phyloP scores from a whole-genome alignment of 2,329 filamentous ascomycete genomes.

The Grosmannia huntii region DNA sequence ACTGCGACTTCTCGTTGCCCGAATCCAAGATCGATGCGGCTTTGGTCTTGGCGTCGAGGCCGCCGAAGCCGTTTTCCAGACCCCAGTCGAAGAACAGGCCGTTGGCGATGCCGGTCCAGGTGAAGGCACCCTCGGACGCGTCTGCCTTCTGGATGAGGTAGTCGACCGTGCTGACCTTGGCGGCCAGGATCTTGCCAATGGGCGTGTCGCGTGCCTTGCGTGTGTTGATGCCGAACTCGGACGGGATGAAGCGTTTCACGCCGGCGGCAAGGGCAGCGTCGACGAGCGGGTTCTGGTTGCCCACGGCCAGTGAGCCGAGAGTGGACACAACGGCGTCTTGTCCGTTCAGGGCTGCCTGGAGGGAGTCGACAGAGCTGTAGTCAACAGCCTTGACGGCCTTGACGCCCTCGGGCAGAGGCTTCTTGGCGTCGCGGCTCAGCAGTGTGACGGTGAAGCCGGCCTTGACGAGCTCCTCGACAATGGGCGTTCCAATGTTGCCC shows the following conservation, averaged over 20 bases:
- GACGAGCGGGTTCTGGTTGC: constrained; percentile 14
- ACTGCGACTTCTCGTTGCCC: constrained; percentile 15
- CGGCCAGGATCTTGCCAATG: constrained; percentile 16
- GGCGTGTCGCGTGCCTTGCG: constrained; percentile 7
- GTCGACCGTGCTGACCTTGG: constrained; percentile 30
- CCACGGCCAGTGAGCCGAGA: constrained; percentile 28
- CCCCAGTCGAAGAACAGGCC: constrained; percentile 26
- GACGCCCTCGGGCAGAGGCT: constrained; percentile 22
- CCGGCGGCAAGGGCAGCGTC: constrained; percentile 14
- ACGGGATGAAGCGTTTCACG: constrained; percentile 16
- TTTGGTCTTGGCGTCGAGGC: constrained; percentile 28
- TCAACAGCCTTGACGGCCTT: constrained; percentile 29
- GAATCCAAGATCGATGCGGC: constrained; percentile 25
- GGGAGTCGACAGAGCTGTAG: constrained; percentile 25
- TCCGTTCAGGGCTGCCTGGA: constrained; percentile 29
- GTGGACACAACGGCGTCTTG: constrained; percentile 39
- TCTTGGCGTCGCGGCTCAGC: constrained; percentile 33
- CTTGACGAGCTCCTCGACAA: constrained; percentile 19
- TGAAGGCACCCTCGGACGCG: constrained; percentile 8
- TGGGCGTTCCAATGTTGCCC: constrained; percentile 19
- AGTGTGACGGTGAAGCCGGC: constrained; percentile 35
- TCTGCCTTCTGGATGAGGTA: constrained; percentile 7
- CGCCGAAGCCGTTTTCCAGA: constrained; percentile 34
- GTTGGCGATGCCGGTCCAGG: constrained; percentile 18
- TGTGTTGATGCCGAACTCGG: constrained; percentile 17